A percentile compares a stretch with the other conserved stretches of the same genome.
Conservation (phyloP, 2,329 filamentous ascomycete species). For the Ilyonectria sp. region DNA sequence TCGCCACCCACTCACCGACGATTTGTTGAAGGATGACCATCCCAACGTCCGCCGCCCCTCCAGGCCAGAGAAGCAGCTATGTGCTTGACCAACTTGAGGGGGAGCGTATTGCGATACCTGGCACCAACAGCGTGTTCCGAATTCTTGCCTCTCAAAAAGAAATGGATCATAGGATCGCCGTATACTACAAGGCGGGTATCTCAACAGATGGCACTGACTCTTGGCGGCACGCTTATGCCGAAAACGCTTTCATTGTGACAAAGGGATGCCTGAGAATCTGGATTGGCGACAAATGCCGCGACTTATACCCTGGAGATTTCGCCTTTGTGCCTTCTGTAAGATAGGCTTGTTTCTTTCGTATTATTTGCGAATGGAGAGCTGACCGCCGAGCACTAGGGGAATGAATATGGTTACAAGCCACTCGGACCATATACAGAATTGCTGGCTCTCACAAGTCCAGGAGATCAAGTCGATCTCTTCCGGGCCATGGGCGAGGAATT, state of each 20-base stretch:
- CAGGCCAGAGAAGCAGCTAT: slow-evolving; percentile 1
- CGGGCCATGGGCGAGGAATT: slow-evolving; percentile 3
- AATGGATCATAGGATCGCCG: neutral
- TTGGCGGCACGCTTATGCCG: neutral
- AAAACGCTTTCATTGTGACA: slow-evolving; percentile 15
- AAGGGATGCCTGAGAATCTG: slow-evolving; percentile 8
- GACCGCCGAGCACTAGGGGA: neutral
- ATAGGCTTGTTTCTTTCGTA: neutral
- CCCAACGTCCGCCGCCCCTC: neutral
- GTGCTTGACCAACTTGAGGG: slow-evolving; percentile 1
- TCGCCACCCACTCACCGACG: neutral
- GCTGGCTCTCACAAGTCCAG: slow-evolving; percentile 6
- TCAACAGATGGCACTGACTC: neutral
- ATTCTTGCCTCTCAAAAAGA: slow-evolving; percentile 3
- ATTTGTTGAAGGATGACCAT: neutral
- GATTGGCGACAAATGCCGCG: neutral
- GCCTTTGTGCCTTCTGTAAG: slow-evolving; percentile 20
- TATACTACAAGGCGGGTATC: neutral
- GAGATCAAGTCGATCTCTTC: neutral
- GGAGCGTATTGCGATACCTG: slow-evolving; percentile 6
- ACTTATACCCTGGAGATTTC: slow-evolving; percentile 19
- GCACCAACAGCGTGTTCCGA: neutral
- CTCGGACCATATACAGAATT: slow-evolving; percentile 18
- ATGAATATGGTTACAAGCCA: slow-evolving; percentile 14
- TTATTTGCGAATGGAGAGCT: neutral